Conservation (phyloP, 768 basidiomycete genomes). For the Collybia sordida region DNA sequence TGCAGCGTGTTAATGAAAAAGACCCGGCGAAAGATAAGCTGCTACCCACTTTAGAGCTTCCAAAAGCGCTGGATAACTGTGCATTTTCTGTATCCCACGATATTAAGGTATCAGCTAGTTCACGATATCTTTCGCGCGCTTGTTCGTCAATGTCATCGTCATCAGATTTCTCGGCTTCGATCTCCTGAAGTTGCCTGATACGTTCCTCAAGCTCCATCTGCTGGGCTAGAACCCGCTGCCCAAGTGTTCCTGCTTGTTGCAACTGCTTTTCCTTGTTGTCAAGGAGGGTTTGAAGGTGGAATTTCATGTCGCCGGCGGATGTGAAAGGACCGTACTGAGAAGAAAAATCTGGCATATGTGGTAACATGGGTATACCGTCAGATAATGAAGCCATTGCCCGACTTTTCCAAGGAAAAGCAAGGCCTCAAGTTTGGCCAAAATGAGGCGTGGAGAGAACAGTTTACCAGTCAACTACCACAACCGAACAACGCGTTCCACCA, state of each 20-base stretch:
- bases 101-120: slow-evolving; percentile 73
- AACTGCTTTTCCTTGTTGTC: slow-evolving; percentile 92
- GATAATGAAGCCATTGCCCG: slow-evolving; percentile 41
- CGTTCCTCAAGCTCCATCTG: slow-evolving; percentile 91
- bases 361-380: slow-evolving; percentile 29
- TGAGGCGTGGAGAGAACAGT: background rate
- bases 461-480: slow-evolving; percentile 4
- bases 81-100: slow-evolving; percentile 81
- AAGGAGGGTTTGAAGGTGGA: slow-evolving; percentile 67
- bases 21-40: slow-evolving; percentile 4
- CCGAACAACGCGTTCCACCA: slow-evolving; percentile 21
- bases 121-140: slow-evolving; percentile 71
- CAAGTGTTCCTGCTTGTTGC: slow-evolving; percentile 87
- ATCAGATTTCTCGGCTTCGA: slow-evolving; percentile 62
- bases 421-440: slow-evolving; percentile 9
- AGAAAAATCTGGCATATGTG: slow-evolving; percentile 42
- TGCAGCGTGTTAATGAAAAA: background rate
- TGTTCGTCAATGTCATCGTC: slow-evolving; percentile 65
- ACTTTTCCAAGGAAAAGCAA: slow-evolving; percentile 6
- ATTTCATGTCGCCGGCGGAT: slow-evolving; percentile 60
- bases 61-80: slow-evolving; percentile 69
- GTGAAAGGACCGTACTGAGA: slow-evolving; percentile 36
- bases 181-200: slow-evolving; percentile 77
- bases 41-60: slow-evolving; percentile 53
- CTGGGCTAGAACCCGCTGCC: slow-evolving; percentile 91